A percentile compares a stretch with the other conserved stretches of the same genome.
Conservation (phyloP, 164 flowering plant genomes). For the Tetrastigma voinierianum region DNA sequence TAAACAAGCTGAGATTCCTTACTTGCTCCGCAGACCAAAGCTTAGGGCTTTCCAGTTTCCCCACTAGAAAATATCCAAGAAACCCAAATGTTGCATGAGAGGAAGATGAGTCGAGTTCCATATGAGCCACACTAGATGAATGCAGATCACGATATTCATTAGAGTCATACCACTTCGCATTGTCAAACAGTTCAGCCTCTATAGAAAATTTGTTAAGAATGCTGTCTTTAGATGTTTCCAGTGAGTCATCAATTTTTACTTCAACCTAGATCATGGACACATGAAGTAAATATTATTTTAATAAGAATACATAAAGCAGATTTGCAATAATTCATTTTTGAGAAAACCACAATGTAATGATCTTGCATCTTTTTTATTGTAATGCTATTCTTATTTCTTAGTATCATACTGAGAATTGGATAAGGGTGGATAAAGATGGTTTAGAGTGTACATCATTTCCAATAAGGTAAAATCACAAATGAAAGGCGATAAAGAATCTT, state of each 20-base stretch:
- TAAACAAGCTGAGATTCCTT: conserved; percentile 22
- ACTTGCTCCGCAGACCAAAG: conserved; percentile 98
- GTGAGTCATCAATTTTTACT: conserved; percentile 62
- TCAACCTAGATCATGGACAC: conserved; percentile 58
- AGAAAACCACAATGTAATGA: neutral
- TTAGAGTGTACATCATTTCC: neutral
- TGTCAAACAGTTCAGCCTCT: conserved; percentile 77
- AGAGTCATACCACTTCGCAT: conserved; percentile 41
- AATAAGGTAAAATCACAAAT: neutral
- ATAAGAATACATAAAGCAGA: too few species aligned
- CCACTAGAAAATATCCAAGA: conserved; percentile 66
- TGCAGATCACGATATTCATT: conserved; percentile 39
- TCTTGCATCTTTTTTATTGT: neutral
- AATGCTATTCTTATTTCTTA: neutral
- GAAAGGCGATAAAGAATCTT: neutral
- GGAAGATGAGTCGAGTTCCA: conserved; percentile 32
- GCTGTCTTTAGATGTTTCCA: conserved; percentile 32
- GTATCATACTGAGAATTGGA: neutral
- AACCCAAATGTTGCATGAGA: conserved; percentile 44
- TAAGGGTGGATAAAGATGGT: neutral
- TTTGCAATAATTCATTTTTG: neutral
- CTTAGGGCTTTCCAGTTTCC: conserved; percentile 68
- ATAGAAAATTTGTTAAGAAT: conserved; percentile 46
- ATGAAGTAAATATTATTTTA: neutral
- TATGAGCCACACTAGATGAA: conserved; percentile 48